phyloP scores from a whole-genome alignment of 73 alveolate species.

The Paramecium pentaurelia region DNA sequence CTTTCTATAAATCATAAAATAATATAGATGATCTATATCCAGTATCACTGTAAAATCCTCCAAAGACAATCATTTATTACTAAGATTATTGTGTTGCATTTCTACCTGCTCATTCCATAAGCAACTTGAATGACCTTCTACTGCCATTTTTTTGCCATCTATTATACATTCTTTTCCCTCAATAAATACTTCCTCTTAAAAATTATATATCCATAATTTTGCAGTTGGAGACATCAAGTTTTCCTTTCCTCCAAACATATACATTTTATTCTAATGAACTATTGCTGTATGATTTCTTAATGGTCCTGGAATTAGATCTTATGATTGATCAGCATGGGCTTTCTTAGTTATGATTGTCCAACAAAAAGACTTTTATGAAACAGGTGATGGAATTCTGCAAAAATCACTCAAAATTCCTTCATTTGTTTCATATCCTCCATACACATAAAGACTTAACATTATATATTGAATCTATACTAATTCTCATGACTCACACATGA shows the following conservation, averaged over 20 bases:
- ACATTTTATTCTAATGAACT: slow-evolving; percentile 64
- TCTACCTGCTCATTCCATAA: background rate
- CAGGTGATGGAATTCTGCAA: slow-evolving; percentile 19
- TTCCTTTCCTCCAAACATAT: slow-evolving; percentile 84
- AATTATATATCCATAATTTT: slow-evolving; percentile 38
- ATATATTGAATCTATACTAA: background rate
- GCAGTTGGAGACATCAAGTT: slow-evolving; percentile 29
- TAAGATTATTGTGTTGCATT: background rate
- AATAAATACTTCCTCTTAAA: slow-evolving; percentile 1
- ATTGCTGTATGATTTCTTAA: slow-evolving; percentile 93
- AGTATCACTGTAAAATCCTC: slow-evolving; percentile 36
- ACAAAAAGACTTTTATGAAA: background rate
- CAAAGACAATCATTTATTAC: slow-evolving; percentile 49
- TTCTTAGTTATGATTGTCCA: background rate
- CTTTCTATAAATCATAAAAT: background rate
- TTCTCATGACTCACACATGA: slow-evolving; percentile 41
- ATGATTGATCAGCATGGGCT: background rate
- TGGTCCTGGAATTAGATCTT: slow-evolving; percentile 75
- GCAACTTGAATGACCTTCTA: slow-evolving; percentile 24
- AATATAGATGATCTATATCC: slow-evolving; percentile 25
- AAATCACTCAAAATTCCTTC: slow-evolving; percentile 59
- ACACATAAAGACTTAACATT: slow-evolving; percentile 10
- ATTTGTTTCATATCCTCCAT: slow-evolving; percentile 63
- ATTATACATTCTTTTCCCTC: background rate
- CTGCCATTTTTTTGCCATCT: background rate